phyloP scores from a whole-genome alignment of 23 red algal genomes.

The Gracilaria domingensis region DNA sequence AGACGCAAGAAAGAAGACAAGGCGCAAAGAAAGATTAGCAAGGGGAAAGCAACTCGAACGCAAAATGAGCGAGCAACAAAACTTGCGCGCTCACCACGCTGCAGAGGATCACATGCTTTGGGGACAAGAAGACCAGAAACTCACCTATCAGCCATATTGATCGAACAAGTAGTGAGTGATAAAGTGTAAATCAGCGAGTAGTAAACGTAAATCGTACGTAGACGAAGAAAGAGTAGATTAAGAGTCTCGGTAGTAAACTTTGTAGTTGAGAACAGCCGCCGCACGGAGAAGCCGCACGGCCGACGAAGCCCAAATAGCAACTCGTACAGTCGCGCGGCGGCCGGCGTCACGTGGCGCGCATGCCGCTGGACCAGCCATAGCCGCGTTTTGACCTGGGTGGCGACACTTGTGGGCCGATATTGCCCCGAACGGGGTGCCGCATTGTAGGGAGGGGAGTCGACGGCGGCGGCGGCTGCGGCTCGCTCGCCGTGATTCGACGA shows the following conservation, averaged over 20 bases:
- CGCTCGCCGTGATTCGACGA: background rate
- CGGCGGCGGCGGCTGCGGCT: background rate
- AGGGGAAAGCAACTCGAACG: background rate
- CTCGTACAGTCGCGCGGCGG: background rate
- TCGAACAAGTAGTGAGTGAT: background rate
- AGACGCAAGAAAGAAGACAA: background rate
- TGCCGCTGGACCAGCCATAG: background rate
- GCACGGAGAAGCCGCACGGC: background rate
- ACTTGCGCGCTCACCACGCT: background rate
- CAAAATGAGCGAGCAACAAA: background rate
- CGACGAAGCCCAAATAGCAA: slow-evolving; percentile 18
- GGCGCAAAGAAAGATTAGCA: slow-evolving; percentile 6
- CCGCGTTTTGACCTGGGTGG: background rate
- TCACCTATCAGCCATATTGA: slow-evolving; percentile 40
- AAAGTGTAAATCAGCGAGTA: background rate
- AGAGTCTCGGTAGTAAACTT: background rate
- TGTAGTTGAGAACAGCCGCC: background rate
- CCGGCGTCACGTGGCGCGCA: slow-evolving; percentile 28
- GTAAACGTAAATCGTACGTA: background rate
- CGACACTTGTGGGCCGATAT: background rate
- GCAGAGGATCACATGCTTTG: background rate
- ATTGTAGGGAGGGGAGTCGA: too few species aligned
- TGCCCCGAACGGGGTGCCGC: background rate
- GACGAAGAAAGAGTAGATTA: slow-evolving; percentile 1
- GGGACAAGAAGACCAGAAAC: background rate